phyloP scores from a whole-genome alignment of 2,329 filamentous ascomycete genomes.

The Apiospora malaysiana region DNA sequence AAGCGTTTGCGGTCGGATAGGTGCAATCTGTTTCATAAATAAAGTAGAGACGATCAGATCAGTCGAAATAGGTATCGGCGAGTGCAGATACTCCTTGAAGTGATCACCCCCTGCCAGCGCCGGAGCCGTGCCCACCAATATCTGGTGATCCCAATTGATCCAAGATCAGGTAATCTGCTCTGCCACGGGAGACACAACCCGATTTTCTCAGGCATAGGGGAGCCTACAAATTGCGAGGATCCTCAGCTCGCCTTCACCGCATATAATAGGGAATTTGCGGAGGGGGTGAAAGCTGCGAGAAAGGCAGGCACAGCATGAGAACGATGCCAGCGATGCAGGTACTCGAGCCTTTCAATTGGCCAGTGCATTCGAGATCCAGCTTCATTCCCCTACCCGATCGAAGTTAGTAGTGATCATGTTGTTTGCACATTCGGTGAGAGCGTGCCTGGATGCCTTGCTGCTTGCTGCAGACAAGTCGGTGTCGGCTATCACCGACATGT shows the following conservation, averaged over 20 bases:
- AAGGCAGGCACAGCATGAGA: not conserved
- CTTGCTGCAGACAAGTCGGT: not conserved
- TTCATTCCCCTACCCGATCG: not conserved
- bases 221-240: not conserved
- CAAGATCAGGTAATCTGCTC: not conserved
- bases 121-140: not conserved
- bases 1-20: slow-evolving; percentile 1
- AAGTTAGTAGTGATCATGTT: not conserved
- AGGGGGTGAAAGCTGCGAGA: not conserved
- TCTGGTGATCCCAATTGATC: not conserved
- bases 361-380: not conserved
- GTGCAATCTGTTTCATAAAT: not conserved
- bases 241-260: not conserved
- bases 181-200: not conserved
- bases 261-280: not conserved
- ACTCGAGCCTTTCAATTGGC: not conserved
- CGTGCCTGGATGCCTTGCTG: not conserved
- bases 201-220: not conserved
- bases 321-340: not conserved
- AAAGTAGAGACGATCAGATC: not conserved
- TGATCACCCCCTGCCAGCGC: not conserved
- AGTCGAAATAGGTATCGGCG: not conserved
- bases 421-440: not conserved
- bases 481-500: not conserved
- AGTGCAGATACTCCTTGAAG: not conserved